Evolutionary conservation across 2,329 filamentous ascomycete species (phyloP).

Genomic region (Colletotrichum acutatum): DNA sequence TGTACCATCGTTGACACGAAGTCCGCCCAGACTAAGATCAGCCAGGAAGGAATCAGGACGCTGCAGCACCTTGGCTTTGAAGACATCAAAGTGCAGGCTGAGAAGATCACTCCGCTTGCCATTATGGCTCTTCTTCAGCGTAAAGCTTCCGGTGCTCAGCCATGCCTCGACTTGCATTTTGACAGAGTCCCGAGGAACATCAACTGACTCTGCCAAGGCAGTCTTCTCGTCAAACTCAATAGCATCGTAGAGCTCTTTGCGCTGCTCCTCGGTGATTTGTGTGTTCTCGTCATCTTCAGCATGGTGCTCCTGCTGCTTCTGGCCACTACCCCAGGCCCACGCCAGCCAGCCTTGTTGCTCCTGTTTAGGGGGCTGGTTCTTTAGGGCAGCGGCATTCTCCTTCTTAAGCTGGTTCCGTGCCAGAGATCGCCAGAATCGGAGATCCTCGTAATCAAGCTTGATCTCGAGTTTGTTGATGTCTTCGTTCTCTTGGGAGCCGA

Average conservation of each 20-base stretch:
- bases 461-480: constrained; percentile 82
- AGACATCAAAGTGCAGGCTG: constrained; percentile 92
- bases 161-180: constrained; percentile 94
- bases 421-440: constrained; percentile 96
- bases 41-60: constrained; percentile 90
- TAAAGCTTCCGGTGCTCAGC: constrained; percentile 96
- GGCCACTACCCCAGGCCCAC: constrained; percentile 83
- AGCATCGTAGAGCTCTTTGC: constrained; percentile 94
- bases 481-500: constrained; percentile 76
- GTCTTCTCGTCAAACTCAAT: constrained; percentile 99
- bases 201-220: constrained; percentile 85
- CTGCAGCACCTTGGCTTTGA: constrained; percentile 89
- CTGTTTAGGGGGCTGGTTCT: constrained; percentile 62
- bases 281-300: constrained; percentile 78
- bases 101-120: constrained; percentile 83
- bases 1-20: constrained; percentile 95
- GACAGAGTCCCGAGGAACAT: constrained; percentile 89
- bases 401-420: constrained; percentile 95
- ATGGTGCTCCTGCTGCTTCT: constrained; percentile 70
- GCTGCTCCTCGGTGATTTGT: constrained; percentile 93
- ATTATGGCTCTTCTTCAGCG: constrained; percentile 85
- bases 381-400: constrained; percentile 91
- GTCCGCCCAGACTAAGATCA: constrained; percentile 89
- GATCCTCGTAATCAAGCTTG: constrained; percentile 92
- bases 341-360: constrained; percentile 88